These are phyloP conservation scores for Benincasa hispida DNA, from an alignment of 306 rosid species.

Conservation along the genomic window DNA sequence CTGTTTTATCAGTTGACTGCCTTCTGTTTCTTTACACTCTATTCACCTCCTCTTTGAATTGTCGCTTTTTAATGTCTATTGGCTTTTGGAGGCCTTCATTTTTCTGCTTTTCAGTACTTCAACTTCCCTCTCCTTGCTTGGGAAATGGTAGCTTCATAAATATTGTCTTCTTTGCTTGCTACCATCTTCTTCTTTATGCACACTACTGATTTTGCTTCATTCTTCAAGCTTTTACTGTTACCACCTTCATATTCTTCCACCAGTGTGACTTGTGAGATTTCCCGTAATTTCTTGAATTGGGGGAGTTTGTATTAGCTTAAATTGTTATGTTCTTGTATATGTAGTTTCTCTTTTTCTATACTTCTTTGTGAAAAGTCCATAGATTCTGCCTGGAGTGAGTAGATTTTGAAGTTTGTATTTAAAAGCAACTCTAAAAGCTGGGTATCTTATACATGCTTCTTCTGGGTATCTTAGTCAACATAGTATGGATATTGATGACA, in stretches of 20 bases:
- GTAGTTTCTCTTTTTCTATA: background rate
- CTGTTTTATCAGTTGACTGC: slow-evolving; percentile 38
- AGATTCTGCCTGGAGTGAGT: background rate
- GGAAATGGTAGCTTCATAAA: slow-evolving; percentile 10
- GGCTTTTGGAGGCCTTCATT: slow-evolving; percentile 38
- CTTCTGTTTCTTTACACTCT: slow-evolving; percentile 24
- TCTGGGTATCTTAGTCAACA: slow-evolving; percentile 17
- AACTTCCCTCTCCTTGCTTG: background rate
- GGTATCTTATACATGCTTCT: slow-evolving; percentile 14
- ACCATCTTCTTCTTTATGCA: background rate
- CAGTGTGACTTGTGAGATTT: background rate
- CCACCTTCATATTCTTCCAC: background rate
- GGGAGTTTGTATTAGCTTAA: background rate
- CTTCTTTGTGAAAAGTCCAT: background rate
- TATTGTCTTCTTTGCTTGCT: background rate
- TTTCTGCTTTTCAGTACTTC: slow-evolving; percentile 30
- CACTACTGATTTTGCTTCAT: slow-evolving; percentile 8
- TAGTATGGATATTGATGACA: slow-evolving; percentile 60
- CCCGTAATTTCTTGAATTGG: background rate
- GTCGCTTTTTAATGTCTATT: slow-evolving; percentile 30
- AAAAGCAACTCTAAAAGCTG: slow-evolving; percentile 1
- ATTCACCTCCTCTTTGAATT: slow-evolving; percentile 40
- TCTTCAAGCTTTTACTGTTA: slow-evolving; percentile 6
- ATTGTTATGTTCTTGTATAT: slow-evolving; percentile 13
- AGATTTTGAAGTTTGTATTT: slow-evolving; percentile 7